Percentiles rank a stretch among this genome's conserved stretches.
These are phyloP conservation scores for Neospermospora avenae DNA, from an alignment of 2,329 filamentous ascomycete species.

Conservation along the genomic window DNA sequence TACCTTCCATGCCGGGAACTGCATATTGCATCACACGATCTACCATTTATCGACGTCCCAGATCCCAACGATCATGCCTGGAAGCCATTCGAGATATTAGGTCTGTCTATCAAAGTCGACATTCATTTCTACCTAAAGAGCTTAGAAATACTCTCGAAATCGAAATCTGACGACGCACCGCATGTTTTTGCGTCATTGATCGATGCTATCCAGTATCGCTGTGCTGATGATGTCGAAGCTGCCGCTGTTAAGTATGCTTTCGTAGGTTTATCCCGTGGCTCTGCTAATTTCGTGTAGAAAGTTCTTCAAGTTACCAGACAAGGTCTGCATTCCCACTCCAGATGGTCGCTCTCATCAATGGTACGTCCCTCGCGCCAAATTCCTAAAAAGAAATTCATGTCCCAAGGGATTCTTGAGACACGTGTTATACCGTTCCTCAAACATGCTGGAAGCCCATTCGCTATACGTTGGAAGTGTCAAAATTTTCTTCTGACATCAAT, in stretches of 20 bases:
- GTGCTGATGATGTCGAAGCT: background rate
- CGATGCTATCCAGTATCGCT: background rate
- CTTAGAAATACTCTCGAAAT: background rate
- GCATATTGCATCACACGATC: constrained; percentile 2
- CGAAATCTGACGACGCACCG: background rate
- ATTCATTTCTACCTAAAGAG: constrained; percentile 6
- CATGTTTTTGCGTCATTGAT: background rate
- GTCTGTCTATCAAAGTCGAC: constrained; percentile 9
- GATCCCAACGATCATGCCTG: background rate
- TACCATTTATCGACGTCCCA: constrained; percentile 7
- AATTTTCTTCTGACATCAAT: too few relatives aligned
- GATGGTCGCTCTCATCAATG: background rate
- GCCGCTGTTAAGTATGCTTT: background rate
- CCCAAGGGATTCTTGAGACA: too few relatives aligned
- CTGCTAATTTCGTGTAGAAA: background rate
- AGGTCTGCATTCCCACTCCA: constrained; percentile 1
- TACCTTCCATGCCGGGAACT: constrained; percentile 9
- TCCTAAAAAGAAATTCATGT: too few relatives aligned
- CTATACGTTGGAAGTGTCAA: too few relatives aligned
- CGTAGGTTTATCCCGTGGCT: background rate
- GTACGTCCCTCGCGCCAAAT: too few relatives aligned
- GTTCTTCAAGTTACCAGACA: background rate
- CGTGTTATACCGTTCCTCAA: too few relatives aligned
- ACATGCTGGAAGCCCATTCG: too few relatives aligned
- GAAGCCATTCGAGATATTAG: background rate